Evolutionary conservation across 768 basidiomycete species (phyloP), one percentile per base, ranked within the genome.

Genomic region (Cytidiella melzeri): DNA sequence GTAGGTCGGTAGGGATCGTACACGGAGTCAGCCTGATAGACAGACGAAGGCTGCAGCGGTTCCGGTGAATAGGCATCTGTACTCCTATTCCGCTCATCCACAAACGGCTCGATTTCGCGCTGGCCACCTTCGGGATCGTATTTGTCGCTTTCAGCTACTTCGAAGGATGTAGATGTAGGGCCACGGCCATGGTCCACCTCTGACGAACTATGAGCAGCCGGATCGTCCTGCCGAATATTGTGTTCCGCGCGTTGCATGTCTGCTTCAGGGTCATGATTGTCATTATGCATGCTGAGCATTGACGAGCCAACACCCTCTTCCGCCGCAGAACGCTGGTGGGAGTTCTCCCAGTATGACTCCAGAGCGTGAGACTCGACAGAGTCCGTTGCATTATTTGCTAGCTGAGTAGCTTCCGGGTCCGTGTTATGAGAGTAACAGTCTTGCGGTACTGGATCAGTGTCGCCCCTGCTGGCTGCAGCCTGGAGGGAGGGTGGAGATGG

Each of bases 1-100:
- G 28, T 43, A 5, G 50, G 50, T 12, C 41, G 46, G 19, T 52
- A 52, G 10, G 51, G 51, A 21, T 52, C 51, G 27, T 43, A 40
- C 3, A 28, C 36, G 36, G 34, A 15, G 7, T 34, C 30, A 7
- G 30, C n/a, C n/a, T n/a, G n/a, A n/a, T n/a, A n/a, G n/a, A n/a
- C n/a, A n/a, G n/a, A n/a, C n/a, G n/a, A n/a, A n/a, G n/a, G n/a
- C n/a, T n/a, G n/a, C n/a, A n/a, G n/a, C n/a, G n/a, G n/a, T n/a
- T n/a, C n/a, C n/a, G n/a, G n/a, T n/a, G n/a, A n/a, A n/a, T n/a
- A n/a, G n/a, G n/a, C n/a, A n/a, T n/a, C n/a, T n/a, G n/a, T n/a
- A n/a, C n/a, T n/a, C n/a, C n/a, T n/a, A n/a, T n/a, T n/a, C n/a
- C n/a, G n/a, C n/a, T n/a, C n/a, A n/a, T n/a, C n/a, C n/a, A n/a